Evolutionary conservation across 441 rosid species (phyloP), one percentile per base, ranked within the genome.

Genomic region (Syzygium syzygioides): DNA sequence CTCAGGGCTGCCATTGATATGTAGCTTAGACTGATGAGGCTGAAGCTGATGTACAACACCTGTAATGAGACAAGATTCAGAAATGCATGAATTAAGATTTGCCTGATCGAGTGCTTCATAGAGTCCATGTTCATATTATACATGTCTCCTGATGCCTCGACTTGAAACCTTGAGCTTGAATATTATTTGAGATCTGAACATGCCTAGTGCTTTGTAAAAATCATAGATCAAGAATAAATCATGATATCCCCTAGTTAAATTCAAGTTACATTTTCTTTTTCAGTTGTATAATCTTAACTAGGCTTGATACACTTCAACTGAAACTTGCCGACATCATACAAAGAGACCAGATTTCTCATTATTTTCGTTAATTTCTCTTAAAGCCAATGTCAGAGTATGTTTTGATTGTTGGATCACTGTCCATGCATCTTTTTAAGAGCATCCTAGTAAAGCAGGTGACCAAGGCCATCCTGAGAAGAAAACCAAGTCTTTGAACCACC

Each of bases 121-220:
- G 95, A 88, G 79, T 91, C 92, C 59, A 90, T 56, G 26, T 92
- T 91, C 6, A 91, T 86, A 26, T 92, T 91, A 32, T 66, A 4
- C 17, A 30, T 1, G 76, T 1, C 2, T 32, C 76, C 76, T 25
- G 19, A 32, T 32, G 25, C 62, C 62, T 57, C 0, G 5, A 25
- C 62, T 66, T 32, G 23, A 66, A 1, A 32, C 25, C 60, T 66
- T 32, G 4, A 66, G 26, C 45, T 66, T 32, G 4, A 66, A 66
- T 30, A 4, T 32, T 66, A 32, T 32, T 32, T 66, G 45, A 66
- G 41, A 32, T 66, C 3, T 66, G 45, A 32, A 62, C 34, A 62
- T 62, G 32, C 32, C 10, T 14, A 6, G 68, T 66, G 45, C 79
- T 66, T 18, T 17, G 13, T 32, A 17, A 17, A 66, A 66, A 66